Evolutionary conservation across 768 basidiomycete genomes (phyloP).

Genomic region (Boletus barrowsii): DNA sequence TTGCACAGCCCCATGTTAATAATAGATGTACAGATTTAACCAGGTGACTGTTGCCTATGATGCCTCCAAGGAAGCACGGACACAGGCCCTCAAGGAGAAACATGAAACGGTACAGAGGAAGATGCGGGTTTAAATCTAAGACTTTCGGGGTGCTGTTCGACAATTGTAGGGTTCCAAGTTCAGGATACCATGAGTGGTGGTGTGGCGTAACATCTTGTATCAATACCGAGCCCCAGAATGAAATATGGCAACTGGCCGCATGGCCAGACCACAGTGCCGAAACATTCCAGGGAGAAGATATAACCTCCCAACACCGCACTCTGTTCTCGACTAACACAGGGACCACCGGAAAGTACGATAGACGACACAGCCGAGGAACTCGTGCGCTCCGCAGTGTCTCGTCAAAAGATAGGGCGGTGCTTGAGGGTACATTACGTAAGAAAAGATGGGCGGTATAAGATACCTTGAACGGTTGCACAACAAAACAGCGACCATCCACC

Average conservation of each 20-base stretch:
- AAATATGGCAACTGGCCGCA: constrained; percentile 3
- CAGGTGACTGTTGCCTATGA: constrained; percentile 78
- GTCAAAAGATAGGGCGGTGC: constrained; percentile 3
- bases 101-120: constrained; percentile 63
- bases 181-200: constrained; percentile 2
- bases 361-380: constrained; percentile 17
- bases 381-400: constrained; percentile 1
- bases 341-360: constrained; percentile 4
- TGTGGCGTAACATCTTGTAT: neutral
- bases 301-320: constrained; percentile 10
- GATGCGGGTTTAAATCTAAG: constrained; percentile 42
- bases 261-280: no score
- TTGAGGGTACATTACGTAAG: constrained; percentile 19
- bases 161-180: neutral
- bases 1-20: constrained; percentile 7
- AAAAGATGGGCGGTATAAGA: constrained; percentile 4
- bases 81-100: constrained; percentile 69
- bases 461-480: no score
- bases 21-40: constrained; percentile 61
- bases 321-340: constrained; percentile 9
- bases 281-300: constrained; percentile 15
- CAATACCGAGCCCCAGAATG: constrained; percentile 7
- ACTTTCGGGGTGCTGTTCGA: neutral
- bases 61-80: constrained; percentile 82
- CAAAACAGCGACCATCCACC: constrained; percentile 3